Conservation (phyloP, 345 rosid species). For the Microthlaspi erraticum region DNA sequence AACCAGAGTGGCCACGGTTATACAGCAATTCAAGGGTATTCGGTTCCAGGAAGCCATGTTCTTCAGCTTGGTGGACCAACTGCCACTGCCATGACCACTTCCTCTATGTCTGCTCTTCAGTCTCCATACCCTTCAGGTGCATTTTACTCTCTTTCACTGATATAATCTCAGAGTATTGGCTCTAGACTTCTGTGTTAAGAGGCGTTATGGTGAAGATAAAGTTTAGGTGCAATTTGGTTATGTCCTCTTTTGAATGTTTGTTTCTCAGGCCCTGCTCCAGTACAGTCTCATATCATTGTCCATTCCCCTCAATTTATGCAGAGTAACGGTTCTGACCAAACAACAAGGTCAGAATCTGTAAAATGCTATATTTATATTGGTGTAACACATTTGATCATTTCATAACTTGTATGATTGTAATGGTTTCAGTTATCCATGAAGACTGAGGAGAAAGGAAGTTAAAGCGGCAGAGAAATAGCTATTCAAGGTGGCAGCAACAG, state of each 20-base stretch:
- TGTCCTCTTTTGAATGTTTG: conserved; percentile 19
- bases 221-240: conserved; percentile 13
- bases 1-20: conserved; percentile 76
- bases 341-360: conserved; percentile 60
- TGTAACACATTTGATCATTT: neutral
- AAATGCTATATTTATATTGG: neutral
- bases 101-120: conserved; percentile 71
- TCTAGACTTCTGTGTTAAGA: neutral
- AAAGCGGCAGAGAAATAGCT: conserved; percentile 14
- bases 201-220: neutral
- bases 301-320: conserved; percentile 76
- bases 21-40: conserved; percentile 69
- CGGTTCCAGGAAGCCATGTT: conserved; percentile 82
- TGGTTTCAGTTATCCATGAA: conserved; percentile 43
- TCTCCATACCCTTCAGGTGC: conserved; percentile 77
- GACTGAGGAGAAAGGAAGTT: conserved; percentile 44
- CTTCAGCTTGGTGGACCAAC: conserved; percentile 71
- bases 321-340: conserved; percentile 81
- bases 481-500: conserved; percentile 25
- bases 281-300: conserved; percentile 69
- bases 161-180: neutral
- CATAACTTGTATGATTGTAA: conserved; percentile 13
- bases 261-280: conserved; percentile 48
- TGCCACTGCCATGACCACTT: conserved; percentile 63
- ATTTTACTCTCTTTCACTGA: conserved; percentile 17